Evolutionary conservation across 192 early-diverging fungal genomes (phyloP).

Genomic region (Podila minutissima): DNA sequence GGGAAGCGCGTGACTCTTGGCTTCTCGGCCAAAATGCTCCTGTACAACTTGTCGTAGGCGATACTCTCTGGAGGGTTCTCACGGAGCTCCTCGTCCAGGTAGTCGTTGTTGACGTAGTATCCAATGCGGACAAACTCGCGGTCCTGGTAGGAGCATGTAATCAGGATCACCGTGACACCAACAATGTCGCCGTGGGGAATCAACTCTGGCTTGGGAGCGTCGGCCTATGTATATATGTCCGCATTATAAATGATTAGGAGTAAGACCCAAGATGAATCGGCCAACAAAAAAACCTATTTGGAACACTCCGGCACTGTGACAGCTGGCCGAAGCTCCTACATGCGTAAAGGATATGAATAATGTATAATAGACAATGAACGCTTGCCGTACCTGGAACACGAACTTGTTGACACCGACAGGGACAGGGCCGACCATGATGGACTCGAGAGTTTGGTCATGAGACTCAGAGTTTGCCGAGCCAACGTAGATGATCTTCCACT

Average conservation of each 20-base stretch:
- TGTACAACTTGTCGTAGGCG: constrained; percentile 77
- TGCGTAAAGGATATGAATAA: neutral
- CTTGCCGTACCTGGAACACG: constrained; percentile 77
- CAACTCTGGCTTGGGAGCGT: constrained; percentile 74
- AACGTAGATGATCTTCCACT: constrained; percentile 98
- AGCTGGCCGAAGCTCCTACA: too few relatives aligned
- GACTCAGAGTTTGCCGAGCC: constrained; percentile 85
- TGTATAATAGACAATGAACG: neutral
- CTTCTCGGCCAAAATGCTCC: constrained; percentile 93
- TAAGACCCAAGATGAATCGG: too few relatives aligned
- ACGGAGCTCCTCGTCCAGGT: constrained; percentile 82
- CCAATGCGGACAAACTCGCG: constrained; percentile 97
- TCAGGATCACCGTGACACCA: constrained; percentile 90
- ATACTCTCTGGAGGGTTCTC: constrained; percentile 80
- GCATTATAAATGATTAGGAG: too few relatives aligned
- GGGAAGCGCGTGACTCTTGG: constrained; percentile 91
- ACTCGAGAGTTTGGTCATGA: constrained; percentile 95
- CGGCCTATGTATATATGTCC: constrained; percentile 52
- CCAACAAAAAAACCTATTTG: too few relatives aligned
- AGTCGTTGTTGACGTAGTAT: constrained; percentile 99
- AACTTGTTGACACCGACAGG: constrained; percentile 96
- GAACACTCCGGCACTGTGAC: too few relatives aligned
- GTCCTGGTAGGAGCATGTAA: constrained; percentile 89
- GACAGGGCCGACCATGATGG: constrained; percentile 94
- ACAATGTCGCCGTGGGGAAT: constrained; percentile 86